Percentiles rank a stretch among this genome's conserved stretches.
phyloP scores from a whole-genome alignment of 2,329 filamentous ascomycete species.

The Neospermospora avenae region DNA sequence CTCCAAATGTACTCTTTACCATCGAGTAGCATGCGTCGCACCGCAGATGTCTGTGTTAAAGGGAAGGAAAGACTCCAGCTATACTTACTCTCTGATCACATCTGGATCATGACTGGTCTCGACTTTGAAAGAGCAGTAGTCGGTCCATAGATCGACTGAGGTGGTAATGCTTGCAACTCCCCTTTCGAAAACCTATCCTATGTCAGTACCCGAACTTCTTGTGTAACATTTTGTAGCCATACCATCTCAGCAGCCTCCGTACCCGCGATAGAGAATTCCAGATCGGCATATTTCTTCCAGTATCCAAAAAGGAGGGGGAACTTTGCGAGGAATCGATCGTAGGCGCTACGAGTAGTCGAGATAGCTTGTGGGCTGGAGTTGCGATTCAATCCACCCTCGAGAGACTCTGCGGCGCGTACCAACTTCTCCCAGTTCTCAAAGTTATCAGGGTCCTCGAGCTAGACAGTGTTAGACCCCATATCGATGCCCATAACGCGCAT shows the following conservation, averaged over 20 bases:
- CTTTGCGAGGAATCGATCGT: conserved; percentile 89
- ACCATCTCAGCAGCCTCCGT: conserved; percentile 98
- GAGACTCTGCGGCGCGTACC: conserved; percentile 73
- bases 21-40: conserved; percentile 31
- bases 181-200: conserved; percentile 79
- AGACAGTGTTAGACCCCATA: conserved; percentile 16
- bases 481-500: neutral
- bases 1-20: conserved; percentile 25
- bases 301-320: conserved; percentile 96
- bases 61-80: conserved; percentile 61
- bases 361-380: conserved; percentile 96
- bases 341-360: conserved; percentile 78
- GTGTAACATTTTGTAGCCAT: conserved; percentile 31
- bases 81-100: conserved; percentile 99
- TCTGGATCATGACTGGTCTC: conserved; percentile 94
- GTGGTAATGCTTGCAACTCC: conserved; percentile 89
- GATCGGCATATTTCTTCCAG: conserved; percentile 99
- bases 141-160: conserved; percentile 95
- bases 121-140: conserved; percentile 97
- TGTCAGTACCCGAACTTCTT: conserved; percentile 27
- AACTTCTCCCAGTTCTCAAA: conserved; percentile 96
- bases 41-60: conserved; percentile 51
- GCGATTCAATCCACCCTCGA: conserved; percentile 91
- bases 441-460: conserved; percentile 69
- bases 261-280: conserved; percentile 94